Conservation (phyloP, 768 basidiomycete genomes). For the Hemileccinum impolitum region DNA sequence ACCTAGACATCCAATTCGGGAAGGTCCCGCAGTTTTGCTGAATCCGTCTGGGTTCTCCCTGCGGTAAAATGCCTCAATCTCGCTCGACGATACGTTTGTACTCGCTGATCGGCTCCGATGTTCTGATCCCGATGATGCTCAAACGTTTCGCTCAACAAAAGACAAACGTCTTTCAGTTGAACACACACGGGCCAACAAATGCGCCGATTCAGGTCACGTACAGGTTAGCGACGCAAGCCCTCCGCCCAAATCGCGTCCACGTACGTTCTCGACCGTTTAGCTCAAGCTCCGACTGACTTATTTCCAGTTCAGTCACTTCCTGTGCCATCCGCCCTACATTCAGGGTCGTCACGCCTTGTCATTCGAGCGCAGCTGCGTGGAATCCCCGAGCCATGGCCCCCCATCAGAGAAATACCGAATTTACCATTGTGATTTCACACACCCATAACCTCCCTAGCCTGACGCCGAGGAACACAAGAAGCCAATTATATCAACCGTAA, state of each 20-base stretch:
- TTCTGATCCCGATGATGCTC: conserved; percentile 12
- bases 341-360: conserved; percentile 24
- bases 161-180: background rate
- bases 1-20: conserved; percentile 15
- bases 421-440: conserved; percentile 9
- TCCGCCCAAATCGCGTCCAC: conserved; percentile 28
- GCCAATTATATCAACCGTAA: conserved; percentile 12
- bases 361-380: conserved; percentile 13
- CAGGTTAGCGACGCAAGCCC: conserved; percentile 11
- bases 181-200: background rate
- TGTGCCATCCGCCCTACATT: conserved; percentile 10
- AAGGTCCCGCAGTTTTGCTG: conserved; percentile 14
- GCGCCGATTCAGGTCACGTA: conserved; percentile 11
- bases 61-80: conserved; percentile 15
- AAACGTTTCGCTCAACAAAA: background rate
- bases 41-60: conserved; percentile 26
- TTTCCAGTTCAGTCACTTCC: conserved; percentile 5
- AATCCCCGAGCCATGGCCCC: conserved; percentile 12
- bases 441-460: background rate
- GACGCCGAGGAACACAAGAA: conserved; percentile 3
- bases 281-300: conserved; percentile 20
- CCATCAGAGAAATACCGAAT: conserved; percentile 16
- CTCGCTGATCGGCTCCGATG: conserved; percentile 19
- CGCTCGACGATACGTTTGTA: conserved; percentile 1
- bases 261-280: conserved; percentile 15